These are phyloP conservation scores for Acanthamoeba castellanii DNA, from an alignment of 208 protist species.

Conservation along the genomic window DNA sequence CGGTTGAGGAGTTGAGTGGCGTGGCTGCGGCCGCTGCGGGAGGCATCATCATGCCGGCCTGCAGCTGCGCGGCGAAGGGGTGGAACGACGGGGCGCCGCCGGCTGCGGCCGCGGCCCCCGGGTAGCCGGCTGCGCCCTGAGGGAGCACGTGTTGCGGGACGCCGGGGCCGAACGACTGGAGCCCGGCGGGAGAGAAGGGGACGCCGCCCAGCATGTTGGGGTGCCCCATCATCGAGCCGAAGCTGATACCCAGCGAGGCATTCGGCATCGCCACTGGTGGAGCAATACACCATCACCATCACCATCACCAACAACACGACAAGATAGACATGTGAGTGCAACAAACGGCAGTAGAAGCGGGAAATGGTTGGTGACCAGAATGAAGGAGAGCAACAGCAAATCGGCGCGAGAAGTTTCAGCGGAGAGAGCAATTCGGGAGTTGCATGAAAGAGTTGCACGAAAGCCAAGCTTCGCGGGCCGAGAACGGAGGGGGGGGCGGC, in stretches of 20 bases:
- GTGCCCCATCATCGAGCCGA: not conserved
- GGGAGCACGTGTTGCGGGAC: not conserved
- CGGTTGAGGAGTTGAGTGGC: not conserved
- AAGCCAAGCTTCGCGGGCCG: too few species aligned
- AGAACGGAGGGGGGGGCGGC: too few species aligned
- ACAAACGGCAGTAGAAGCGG: too few species aligned
- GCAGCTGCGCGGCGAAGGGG: not conserved
- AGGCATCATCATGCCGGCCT: not conserved
- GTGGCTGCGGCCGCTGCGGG: not conserved
- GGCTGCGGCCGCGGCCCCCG: too few species aligned
- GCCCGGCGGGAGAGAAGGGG: not conserved
- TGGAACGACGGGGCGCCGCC: not conserved
- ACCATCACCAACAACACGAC: not conserved
- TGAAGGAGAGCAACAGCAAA: not conserved
- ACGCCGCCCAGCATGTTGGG: not conserved
- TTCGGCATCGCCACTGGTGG: slow-evolving; percentile 31
- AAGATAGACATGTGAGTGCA: too few species aligned
- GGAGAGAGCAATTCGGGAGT: too few species aligned
- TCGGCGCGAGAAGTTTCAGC: not conserved
- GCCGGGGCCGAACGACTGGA: not conserved
- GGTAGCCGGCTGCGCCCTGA: not conserved
- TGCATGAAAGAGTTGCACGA: too few species aligned
- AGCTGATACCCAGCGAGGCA: not conserved
- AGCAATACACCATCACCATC: too few species aligned
- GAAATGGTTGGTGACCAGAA: too few species aligned